Evolutionary conservation across 441 rosid genomes (phyloP).

Genomic region (Gossypium davidsonii): DNA sequence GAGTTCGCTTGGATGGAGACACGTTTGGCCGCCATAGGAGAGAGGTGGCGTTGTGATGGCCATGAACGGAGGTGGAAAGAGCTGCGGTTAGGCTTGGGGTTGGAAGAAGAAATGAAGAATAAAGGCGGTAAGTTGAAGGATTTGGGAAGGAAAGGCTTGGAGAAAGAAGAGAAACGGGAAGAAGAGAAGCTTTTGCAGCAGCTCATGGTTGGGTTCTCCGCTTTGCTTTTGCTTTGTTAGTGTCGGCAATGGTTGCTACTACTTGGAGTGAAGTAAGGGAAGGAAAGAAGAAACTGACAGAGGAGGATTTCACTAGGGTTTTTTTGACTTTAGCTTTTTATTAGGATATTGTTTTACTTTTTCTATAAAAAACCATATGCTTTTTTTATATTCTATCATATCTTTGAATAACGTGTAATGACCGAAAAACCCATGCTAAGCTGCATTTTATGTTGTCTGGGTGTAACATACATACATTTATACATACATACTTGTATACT

Average conservation of each 20-base stretch:
- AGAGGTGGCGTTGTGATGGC: conserved; percentile 22
- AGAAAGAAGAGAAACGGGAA: not conserved
- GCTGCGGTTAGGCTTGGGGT: conserved; percentile 11
- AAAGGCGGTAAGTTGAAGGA: conserved; percentile 12
- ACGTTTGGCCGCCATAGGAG: not conserved
- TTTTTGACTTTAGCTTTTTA: not conserved
- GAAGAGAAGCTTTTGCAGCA: conserved; percentile 2
- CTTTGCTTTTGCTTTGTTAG: no score
- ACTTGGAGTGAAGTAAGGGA: not conserved
- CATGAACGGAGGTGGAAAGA: conserved; percentile 25
- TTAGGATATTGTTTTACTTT: not conserved
- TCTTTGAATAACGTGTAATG: no score
- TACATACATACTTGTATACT: no score
- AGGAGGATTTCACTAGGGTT: conserved; percentile 9
- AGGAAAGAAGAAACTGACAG: not conserved
- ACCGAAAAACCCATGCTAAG: no score
- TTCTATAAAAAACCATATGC: no score
- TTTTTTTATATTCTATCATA: no score
- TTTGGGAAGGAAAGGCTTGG: conserved; percentile 2
- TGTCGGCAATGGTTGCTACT: not conserved
- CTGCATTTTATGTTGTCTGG: no score
- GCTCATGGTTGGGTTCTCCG: not conserved
- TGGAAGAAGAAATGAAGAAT: conserved; percentile 19
- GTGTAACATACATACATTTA: no score
- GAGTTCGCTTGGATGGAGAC: conserved; percentile 16